These are phyloP conservation scores for Psilocybe azurescens DNA, from an alignment of 768 basidiomycete genomes.

Conservation along the genomic window DNA sequence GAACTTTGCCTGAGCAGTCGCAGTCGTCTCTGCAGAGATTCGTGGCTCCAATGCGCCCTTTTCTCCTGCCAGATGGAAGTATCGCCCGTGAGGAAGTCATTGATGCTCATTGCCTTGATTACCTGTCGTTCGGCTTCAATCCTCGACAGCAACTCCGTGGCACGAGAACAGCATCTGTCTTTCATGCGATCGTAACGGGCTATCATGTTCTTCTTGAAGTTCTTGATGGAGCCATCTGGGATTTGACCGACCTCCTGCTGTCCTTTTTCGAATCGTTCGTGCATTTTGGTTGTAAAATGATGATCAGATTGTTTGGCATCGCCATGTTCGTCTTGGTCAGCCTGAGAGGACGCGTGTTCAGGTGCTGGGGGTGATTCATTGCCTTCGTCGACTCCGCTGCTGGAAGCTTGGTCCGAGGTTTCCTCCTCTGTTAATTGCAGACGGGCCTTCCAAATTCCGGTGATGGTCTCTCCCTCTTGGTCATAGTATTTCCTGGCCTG, in stretches of 20 bases:
- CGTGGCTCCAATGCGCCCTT: background rate
- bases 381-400: background rate
- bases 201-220: background rate
- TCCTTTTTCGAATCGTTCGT: background rate
- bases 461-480: conserved; percentile 1
- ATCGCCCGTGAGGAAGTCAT: background rate
- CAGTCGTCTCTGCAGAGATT: background rate
- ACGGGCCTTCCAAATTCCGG: conserved; percentile 1
- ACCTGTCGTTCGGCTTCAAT: background rate
- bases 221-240: background rate
- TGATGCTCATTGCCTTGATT: background rate
- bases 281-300: background rate
- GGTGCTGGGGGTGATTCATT: background rate
- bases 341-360: background rate
- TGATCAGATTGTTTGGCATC: background rate
- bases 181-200: background rate
- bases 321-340: background rate
- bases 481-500: conserved; percentile 7
- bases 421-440: background rate
- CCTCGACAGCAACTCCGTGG: background rate
- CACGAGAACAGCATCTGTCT: background rate
- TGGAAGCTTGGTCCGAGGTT: background rate
- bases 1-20: background rate
- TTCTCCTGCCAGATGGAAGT: background rate
- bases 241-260: background rate